phyloP scores from a whole-genome alignment of 1,284 basidiomycete species.

The Puccinia brachypodii region DNA sequence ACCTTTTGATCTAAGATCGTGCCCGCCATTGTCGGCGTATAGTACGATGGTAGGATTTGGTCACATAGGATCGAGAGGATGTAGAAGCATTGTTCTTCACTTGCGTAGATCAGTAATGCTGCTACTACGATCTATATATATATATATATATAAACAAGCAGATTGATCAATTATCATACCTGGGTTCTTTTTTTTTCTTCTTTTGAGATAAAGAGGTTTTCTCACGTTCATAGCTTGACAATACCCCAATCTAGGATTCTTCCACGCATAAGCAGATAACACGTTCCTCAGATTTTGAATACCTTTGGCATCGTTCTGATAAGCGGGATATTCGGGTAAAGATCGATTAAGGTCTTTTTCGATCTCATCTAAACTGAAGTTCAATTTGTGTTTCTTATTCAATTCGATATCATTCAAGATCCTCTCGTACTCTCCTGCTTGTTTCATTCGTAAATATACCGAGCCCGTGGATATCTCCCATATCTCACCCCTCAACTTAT shows the following conservation, averaged over 20 bases:
- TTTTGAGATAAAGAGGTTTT: background rate
- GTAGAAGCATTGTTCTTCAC: slow-evolving; percentile 99
- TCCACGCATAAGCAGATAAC: slow-evolving; percentile 93
- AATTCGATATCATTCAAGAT: slow-evolving; percentile 72
- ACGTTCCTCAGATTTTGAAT: slow-evolving; percentile 82
- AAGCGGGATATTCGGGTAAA: slow-evolving; percentile 78
- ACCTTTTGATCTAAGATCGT: slow-evolving; percentile 96
- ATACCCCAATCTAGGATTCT: slow-evolving; percentile 74
- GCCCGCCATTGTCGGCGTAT: slow-evolving; percentile 97
- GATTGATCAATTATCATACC: slow-evolving; percentile 26
- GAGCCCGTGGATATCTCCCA: slow-evolving; percentile 98
- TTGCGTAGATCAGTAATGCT: slow-evolving; percentile 70
- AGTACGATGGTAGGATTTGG: slow-evolving; percentile 92
- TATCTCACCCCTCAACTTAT: slow-evolving; percentile 90
- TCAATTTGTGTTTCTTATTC: slow-evolving; percentile 66
- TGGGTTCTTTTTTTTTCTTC: no score
- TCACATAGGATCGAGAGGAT: slow-evolving; percentile 92
- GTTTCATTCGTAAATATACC: slow-evolving; percentile 77
- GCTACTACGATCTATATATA: slow-evolving; percentile 47
- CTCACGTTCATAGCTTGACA: slow-evolving; percentile 57
- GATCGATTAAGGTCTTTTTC: slow-evolving; percentile 93
- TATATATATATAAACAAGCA: background rate
- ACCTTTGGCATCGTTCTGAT: slow-evolving; percentile 77
- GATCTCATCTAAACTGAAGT: slow-evolving; percentile 93
- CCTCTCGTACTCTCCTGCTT: slow-evolving; percentile 80